Conservation (phyloP, 1,139 yeast species). For the Maudiozyma humilis region DNA sequence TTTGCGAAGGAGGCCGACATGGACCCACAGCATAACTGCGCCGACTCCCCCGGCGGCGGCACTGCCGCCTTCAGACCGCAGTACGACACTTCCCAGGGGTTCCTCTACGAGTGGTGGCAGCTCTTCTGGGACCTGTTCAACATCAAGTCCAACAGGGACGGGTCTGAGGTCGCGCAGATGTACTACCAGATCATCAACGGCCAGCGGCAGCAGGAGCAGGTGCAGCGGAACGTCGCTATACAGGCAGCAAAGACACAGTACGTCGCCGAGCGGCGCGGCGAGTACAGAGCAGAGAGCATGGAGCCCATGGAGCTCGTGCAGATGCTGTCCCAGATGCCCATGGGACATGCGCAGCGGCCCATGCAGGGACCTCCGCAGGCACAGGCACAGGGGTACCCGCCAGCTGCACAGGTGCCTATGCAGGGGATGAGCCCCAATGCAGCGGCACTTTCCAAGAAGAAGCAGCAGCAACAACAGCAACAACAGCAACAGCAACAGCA, state of each 20-base stretch:
- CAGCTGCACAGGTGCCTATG: neutral
- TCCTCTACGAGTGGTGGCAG: conserved; percentile 88
- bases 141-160: conserved; percentile 61
- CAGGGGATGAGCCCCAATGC: neutral
- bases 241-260: conserved; percentile 35
- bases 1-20: conserved; percentile 67
- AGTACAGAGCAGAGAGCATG: conserved; percentile 8
- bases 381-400: neutral
- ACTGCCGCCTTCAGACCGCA: conserved; percentile 8
- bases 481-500: conserved; percentile 3
- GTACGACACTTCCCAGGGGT: conserved; percentile 8
- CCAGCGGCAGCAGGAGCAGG: conserved; percentile 56
- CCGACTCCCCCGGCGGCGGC: neutral
- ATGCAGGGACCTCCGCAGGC: neutral
- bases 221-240: conserved; percentile 39
- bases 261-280: conserved; percentile 27
- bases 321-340: conserved; percentile 1
- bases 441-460: neutral
- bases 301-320: conserved; percentile 9
- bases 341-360: neutral
- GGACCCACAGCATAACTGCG: neutral
- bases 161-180: conserved; percentile 57
- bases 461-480: conserved; percentile 1
- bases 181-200: conserved; percentile 63
- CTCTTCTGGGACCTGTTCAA: conserved; percentile 91